Percentiles rank a stretch among this genome's conserved stretches.
Evolutionary conservation across 306 rosid genomes (phyloP).

Genomic region (Benincasa hispida): DNA sequence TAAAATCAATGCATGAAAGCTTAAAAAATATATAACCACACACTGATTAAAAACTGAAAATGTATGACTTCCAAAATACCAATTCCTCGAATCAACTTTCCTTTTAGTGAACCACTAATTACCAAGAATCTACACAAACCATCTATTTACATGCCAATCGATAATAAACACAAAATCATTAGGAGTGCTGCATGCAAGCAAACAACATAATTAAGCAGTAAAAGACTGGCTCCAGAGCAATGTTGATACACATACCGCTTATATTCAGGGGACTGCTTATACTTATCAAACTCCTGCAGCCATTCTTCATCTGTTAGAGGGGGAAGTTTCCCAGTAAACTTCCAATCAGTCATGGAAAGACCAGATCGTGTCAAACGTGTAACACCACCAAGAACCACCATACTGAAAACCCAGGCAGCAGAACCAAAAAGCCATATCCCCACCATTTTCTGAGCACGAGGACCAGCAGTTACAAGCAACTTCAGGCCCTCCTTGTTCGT

Average conservation of each 20-base stretch:
- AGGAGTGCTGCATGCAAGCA: not conserved
- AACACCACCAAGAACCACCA: conserved; percentile 84
- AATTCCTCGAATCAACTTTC: not conserved
- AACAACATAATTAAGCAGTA: not conserved
- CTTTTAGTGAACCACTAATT: not conserved
- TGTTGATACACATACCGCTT: conserved; percentile 33
- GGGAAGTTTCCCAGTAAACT: conserved; percentile 60
- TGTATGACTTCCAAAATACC: not conserved
- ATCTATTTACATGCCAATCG: not conserved
- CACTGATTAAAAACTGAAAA: not conserved
- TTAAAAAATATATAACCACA: not conserved
- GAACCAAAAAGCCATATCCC: conserved; percentile 91
- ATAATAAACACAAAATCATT: not conserved
- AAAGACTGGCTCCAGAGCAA: not conserved
- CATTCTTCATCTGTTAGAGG: conserved; percentile 64
- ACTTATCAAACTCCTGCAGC: conserved; percentile 63
- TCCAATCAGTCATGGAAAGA: conserved; percentile 96
- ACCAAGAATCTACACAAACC: not conserved
- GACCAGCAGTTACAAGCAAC: conserved; percentile 59
- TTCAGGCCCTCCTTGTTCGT: conserved; percentile 41
- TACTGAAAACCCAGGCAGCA: conserved; percentile 88
- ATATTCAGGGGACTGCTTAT: conserved; percentile 80
- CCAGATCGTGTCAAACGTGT: conserved; percentile 85
- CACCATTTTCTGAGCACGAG: conserved; percentile 54
- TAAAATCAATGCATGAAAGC: not conserved